Evolutionary conservation across 768 basidiomycete genomes (phyloP).

Genomic region (Trametes villosa): DNA sequence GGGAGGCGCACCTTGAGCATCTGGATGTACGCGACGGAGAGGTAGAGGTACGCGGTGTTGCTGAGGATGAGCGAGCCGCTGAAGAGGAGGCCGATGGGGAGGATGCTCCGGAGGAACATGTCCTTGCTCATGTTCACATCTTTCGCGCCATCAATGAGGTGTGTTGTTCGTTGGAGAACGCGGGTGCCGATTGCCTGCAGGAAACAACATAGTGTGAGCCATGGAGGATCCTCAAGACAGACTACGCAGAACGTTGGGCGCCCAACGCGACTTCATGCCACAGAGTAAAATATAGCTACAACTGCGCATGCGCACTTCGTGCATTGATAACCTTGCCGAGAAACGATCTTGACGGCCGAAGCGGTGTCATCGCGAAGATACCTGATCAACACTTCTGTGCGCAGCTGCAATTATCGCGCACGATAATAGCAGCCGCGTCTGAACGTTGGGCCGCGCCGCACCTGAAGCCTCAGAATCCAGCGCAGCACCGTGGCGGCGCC

Average conservation of each 20-base stretch:
- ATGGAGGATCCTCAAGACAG: not conserved
- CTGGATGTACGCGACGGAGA: constrained; percentile 94
- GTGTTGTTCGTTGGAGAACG: constrained; percentile 79
- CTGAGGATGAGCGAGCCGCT: constrained; percentile 88
- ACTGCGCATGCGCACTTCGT: too few relatives aligned
- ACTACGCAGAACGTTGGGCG: not conserved
- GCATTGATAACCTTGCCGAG: too few relatives aligned
- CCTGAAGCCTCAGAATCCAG: not conserved
- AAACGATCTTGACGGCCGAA: not conserved
- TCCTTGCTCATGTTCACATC: constrained; percentile 81
- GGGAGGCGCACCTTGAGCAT: constrained; percentile 78
- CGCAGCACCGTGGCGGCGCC: not conserved
- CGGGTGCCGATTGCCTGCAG: constrained; percentile 80
- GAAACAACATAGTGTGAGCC: not conserved
- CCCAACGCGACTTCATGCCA: too few relatives aligned
- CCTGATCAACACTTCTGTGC: not conserved
- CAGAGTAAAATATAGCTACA: too few relatives aligned
- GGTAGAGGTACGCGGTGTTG: constrained; percentile 91
- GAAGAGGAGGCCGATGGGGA: constrained; percentile 94
- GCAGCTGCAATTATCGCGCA: not conserved
- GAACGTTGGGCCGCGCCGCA: not conserved
- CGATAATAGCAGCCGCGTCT: not conserved
- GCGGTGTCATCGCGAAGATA: not conserved
- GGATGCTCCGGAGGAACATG: constrained; percentile 81
- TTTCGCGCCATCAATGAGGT: constrained; percentile 75